Evolutionary conservation across 768 basidiomycete species (phyloP).

Genomic region (Agrocybe praecox): DNA sequence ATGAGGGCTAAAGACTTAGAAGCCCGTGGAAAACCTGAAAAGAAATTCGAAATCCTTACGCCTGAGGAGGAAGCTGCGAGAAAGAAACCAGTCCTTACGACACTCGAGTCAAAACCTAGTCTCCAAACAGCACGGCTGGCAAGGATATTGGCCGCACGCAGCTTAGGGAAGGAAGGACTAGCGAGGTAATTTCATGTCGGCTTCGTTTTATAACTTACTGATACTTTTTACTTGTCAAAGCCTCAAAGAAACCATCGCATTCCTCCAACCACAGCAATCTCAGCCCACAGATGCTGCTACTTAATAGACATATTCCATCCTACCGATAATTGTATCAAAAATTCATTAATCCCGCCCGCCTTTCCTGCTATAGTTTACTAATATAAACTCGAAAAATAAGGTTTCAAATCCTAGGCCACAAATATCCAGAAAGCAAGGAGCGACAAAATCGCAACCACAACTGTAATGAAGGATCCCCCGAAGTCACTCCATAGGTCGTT

Average conservation of each 20-base stretch:
- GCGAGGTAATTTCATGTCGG: background rate
- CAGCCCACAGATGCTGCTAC: background rate
- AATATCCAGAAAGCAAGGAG: slow-evolving; percentile 17
- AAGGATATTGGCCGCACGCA: slow-evolving; percentile 4
- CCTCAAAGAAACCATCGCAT: background rate
- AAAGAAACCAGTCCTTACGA: background rate
- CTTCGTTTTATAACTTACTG: background rate
- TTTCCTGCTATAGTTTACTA: background rate
- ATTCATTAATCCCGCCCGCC: background rate
- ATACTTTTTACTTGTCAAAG: background rate
- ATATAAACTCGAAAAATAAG: background rate
- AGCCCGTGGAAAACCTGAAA: slow-evolving; percentile 4
- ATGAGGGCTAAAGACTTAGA: slow-evolving; percentile 23
- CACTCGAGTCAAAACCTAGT: background rate
- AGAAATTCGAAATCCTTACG: slow-evolving; percentile 6
- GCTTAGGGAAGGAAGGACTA: slow-evolving; percentile 7
- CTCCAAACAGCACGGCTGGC: slow-evolving; percentile 9
- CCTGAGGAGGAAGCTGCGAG: slow-evolving; percentile 1
- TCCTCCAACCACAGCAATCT: background rate
- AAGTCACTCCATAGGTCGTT: slow-evolving; percentile 73
- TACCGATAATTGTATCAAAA: background rate
- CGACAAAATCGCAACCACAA: slow-evolving; percentile 19
- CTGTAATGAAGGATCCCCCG: slow-evolving; percentile 24
- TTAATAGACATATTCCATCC: background rate
- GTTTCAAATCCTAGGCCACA: background rate